Evolutionary conservation across 768 basidiomycete species (phyloP).

Genomic region (Podaxis sp.): DNA sequence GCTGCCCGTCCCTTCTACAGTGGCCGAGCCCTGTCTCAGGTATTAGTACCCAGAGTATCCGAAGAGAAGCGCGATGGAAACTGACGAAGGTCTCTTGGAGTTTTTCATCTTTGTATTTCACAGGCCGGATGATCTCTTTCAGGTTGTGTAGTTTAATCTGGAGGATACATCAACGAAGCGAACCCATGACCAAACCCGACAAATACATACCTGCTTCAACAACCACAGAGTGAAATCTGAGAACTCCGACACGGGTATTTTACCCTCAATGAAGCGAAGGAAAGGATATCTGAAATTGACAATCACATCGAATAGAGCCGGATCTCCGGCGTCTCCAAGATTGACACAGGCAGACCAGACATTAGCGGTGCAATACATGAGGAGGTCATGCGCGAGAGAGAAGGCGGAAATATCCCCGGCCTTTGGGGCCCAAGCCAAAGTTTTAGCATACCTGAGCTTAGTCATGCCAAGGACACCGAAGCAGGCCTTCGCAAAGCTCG

Average conservation of each 20-base stretch:
- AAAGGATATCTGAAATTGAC: neutral
- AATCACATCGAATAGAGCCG: neutral
- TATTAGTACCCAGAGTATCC: neutral
- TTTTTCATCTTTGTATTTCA: conserved; percentile 2
- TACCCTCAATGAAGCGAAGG: neutral
- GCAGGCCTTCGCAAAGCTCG: conserved; percentile 2
- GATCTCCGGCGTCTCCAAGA: neutral
- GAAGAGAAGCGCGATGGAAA: conserved; percentile 21
- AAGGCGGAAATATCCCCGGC: neutral
- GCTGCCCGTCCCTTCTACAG: neutral
- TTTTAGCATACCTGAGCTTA: neutral
- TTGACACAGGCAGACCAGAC: conserved; percentile 4
- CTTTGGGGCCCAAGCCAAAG: neutral
- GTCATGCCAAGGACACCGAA: neutral
- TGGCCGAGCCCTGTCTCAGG: neutral
- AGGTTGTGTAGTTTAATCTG: conserved; percentile 1
- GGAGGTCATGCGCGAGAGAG: neutral
- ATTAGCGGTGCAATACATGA: neutral
- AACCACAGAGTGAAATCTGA: neutral
- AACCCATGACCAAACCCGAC: too few species aligned
- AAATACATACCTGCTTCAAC: neutral
- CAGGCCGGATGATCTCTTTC: neutral
- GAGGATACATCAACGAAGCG: neutral
- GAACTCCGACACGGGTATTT: neutral
- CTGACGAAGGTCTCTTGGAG: conserved; percentile 2